A percentile compares a stretch with the other conserved stretches of the same genome.
phyloP scores from a whole-genome alignment of 2,329 filamentous ascomycete species.

The Apiospora marii region DNA sequence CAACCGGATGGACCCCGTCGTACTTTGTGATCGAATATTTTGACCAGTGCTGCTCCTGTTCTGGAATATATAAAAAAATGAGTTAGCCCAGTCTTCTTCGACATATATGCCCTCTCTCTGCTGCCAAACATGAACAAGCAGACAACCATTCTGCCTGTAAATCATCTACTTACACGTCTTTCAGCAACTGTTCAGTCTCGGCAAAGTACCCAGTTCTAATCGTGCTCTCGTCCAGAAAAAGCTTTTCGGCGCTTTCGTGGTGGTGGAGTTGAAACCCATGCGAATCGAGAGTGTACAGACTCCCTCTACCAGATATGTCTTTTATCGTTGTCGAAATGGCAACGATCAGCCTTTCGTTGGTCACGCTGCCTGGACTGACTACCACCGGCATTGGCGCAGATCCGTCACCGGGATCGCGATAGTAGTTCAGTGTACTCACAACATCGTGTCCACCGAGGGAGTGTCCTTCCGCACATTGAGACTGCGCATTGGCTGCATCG shows the following conservation, averaged over 20 bases:
- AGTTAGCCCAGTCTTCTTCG: not conserved
- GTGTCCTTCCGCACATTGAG: not conserved
- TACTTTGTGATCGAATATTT: constrained; percentile 45
- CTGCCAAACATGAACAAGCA: too few relatives aligned
- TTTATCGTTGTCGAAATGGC: constrained; percentile 42
- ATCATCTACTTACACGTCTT: constrained; percentile 56
- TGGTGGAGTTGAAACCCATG: constrained; percentile 48
- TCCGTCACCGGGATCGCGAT: constrained; percentile 51
- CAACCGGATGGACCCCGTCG: constrained; percentile 37
- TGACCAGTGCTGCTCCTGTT: constrained; percentile 58
- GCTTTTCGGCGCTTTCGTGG: constrained; percentile 44
- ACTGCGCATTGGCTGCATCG: not conserved
- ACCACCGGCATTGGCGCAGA: constrained; percentile 48
- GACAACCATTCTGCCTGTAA: not conserved
- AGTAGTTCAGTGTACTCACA: constrained; percentile 47
- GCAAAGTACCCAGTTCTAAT: constrained; percentile 75
- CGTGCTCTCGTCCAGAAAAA: constrained; percentile 61
- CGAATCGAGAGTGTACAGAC: constrained; percentile 47
- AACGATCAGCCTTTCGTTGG: constrained; percentile 41
- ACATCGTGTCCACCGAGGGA: constrained; percentile 39
- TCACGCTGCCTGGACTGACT: constrained; percentile 43
- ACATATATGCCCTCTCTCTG: not conserved
- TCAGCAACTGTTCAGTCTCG: constrained; percentile 73
- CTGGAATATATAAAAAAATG: constrained; percentile 41
- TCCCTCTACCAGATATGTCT: constrained; percentile 47